These are phyloP conservation scores for Naganishia albida DNA, from an alignment of 1,284 basidiomycete species.

Conservation along the genomic window DNA sequence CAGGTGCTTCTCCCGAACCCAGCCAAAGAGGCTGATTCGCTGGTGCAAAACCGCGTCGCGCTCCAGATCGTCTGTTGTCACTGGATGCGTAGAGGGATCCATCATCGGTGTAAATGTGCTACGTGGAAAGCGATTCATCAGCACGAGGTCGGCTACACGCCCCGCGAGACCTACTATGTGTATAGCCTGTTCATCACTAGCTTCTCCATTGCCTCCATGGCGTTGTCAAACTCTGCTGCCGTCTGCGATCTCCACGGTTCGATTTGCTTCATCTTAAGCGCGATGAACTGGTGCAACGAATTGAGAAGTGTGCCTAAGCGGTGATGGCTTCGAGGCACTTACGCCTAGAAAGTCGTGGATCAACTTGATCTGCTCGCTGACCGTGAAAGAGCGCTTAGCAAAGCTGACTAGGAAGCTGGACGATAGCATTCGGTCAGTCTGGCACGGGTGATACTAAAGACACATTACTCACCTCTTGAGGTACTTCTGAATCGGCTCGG, in stretches of 20 bases:
- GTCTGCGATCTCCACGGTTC: slow-evolving; percentile 76
- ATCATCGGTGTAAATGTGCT: slow-evolving; percentile 90
- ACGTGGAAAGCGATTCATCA: slow-evolving; percentile 10
- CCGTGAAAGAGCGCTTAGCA: slow-evolving; percentile 80
- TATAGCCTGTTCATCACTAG: slow-evolving; percentile 98
- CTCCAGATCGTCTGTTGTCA: slow-evolving; percentile 93
- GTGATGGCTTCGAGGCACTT: slow-evolving; percentile 44
- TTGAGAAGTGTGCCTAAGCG: not conserved
- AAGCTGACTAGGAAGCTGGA: slow-evolving; percentile 85
- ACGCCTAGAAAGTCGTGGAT: slow-evolving; percentile 88
- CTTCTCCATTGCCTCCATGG: slow-evolving; percentile 98
- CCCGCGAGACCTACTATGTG: slow-evolving; percentile 67
- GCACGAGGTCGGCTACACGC: not conserved
- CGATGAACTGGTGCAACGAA: slow-evolving; percentile 69
- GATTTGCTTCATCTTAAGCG: slow-evolving; percentile 76
- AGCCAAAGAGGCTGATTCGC: slow-evolving; percentile 85
- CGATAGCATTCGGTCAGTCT: slow-evolving; percentile 22
- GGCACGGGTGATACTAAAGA: slow-evolving; percentile 3
- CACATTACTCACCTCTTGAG: slow-evolving; percentile 70
- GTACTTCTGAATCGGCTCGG: slow-evolving; percentile 87
- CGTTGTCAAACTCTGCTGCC: slow-evolving; percentile 89
- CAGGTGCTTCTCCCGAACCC: slow-evolving; percentile 85
- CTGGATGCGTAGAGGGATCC: slow-evolving; percentile 62
- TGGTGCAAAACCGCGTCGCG: slow-evolving; percentile 86
- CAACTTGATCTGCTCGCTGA: slow-evolving; percentile 87